These are phyloP conservation scores for Knufia fluminis DNA, from an alignment of 2,329 filamentous ascomycete species.

Conservation along the genomic window DNA sequence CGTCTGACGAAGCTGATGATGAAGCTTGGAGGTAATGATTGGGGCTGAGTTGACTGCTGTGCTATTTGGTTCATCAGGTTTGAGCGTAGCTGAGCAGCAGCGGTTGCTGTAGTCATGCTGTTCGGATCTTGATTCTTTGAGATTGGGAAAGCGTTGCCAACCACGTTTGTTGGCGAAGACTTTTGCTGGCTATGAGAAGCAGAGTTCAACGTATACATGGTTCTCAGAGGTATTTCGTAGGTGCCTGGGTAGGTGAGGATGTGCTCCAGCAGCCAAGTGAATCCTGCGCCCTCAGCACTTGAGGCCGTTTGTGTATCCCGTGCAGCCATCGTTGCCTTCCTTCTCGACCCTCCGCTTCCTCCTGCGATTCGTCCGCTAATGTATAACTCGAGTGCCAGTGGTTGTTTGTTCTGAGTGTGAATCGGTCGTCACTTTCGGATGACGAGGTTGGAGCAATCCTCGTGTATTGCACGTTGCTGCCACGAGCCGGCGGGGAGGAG, in stretches of 20 bases:
- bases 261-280: constrained; percentile 50
- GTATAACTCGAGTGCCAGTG: not conserved
- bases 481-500: not conserved
- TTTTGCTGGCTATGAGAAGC: constrained; percentile 37
- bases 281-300: constrained; percentile 28
- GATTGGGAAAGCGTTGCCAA: constrained; percentile 25
- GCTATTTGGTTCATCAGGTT: constrained; percentile 44
- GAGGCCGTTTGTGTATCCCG: not conserved
- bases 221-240: constrained; percentile 58
- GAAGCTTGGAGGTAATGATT: constrained; percentile 53
- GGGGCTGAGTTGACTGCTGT: constrained; percentile 50
- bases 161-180: constrained; percentile 29
- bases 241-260: constrained; percentile 51
- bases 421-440: not conserved
- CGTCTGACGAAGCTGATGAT: constrained; percentile 53
- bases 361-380: not conserved
- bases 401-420: not conserved
- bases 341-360: not conserved
- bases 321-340: constrained; percentile 1
- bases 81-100: constrained; percentile 35
- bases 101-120: constrained; percentile 22
- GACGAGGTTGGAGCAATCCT: not conserved
- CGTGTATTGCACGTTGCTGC: constrained; percentile 1
- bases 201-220: constrained; percentile 59
- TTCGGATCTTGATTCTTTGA: constrained; percentile 19